Conservation (phyloP, 768 basidiomycete genomes). For the Paxillus involutus region DNA sequence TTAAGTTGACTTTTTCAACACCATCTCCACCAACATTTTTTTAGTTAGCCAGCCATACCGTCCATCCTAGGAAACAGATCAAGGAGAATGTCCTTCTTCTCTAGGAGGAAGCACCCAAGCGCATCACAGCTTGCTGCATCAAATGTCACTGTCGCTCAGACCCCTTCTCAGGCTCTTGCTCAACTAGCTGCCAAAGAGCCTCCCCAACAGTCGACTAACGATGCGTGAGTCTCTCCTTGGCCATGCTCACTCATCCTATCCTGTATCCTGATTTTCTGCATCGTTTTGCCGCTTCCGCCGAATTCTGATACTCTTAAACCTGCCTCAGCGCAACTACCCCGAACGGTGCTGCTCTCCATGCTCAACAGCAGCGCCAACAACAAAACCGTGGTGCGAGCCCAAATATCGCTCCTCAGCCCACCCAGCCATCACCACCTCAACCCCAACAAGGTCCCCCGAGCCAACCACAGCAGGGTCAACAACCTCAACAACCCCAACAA, state of each 20-base stretch:
- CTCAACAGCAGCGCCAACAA: slow-evolving; percentile 36
- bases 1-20: slow-evolving; percentile 6
- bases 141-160: slow-evolving; percentile 58
- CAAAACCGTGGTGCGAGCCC: slow-evolving; percentile 36
- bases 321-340: slow-evolving; percentile 13
- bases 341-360: slow-evolving; percentile 22
- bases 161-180: slow-evolving; percentile 67
- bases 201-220: slow-evolving; percentile 25
- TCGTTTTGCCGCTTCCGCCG: not conserved
- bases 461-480: slow-evolving; percentile 34
- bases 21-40: slow-evolving; percentile 11
- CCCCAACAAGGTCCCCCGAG: not conserved
- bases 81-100: slow-evolving; percentile 93
- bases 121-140: slow-evolving; percentile 42
- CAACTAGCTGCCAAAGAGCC: slow-evolving; percentile 44
- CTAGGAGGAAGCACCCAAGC: slow-evolving; percentile 75
- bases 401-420: slow-evolving; percentile 25
- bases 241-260: not conserved
- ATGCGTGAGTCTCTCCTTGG: slow-evolving; percentile 34
- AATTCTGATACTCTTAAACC: not conserved
- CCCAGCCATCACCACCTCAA: slow-evolving; percentile 31
- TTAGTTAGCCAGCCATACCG: slow-evolving; percentile 57
- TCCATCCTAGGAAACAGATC: slow-evolving; percentile 59
- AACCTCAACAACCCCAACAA: slow-evolving; percentile 27
- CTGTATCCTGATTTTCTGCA: not conserved